Evolutionary conservation across 176 grass and related monocot genomes (phyloP), one percentile per base, ranked within the genome.

Genomic region (Calamus simplicifolius): DNA sequence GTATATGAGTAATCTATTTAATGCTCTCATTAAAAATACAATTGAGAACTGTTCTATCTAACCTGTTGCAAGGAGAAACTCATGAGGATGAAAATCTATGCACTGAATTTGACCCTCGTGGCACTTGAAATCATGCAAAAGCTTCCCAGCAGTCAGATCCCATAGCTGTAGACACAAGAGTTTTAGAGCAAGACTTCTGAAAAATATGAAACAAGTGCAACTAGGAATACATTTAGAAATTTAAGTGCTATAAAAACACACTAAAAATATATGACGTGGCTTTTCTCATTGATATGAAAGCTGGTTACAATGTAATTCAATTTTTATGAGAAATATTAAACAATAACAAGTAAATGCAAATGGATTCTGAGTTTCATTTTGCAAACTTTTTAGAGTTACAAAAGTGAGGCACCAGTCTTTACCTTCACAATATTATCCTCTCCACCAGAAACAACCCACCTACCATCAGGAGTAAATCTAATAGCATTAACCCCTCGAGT

Each of bases 21-120:
- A 43, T 10, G 12, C 35, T 43, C 35, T 43, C 2, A 13, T 43
- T 43, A 43, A 43, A 43, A 43, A 43, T 13, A 43, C 12, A 43
- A 43, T 13, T 43, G 35, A 43, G 35, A 43, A 43, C 35, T 43
- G 12, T 43, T 43, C 10, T 43, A 43, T 43, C 72, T 60, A 79
- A 96, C 86, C 91, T 96, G 91, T 87, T 87, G 91, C 91, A 68
- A 96, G 63, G 43, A 90, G 86, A 58, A 90, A 96, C 69, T 96
- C 86, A 50, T 96, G 80, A 66, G 91, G 91, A 82, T 90, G 86
- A 64, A 96, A 96, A 85, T 96, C 91, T 73, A 96, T 90, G 80
- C 91, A 96, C 57, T 96, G 86, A 79, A 96, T 79, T 57, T 90
- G 91, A 79, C 91, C 91, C 72, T 90, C 91, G 25, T 96, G 91